Evolutionary conservation across 2,329 filamentous ascomycete species (phyloP).

Genomic region (Colletotrichum trifolii): DNA sequence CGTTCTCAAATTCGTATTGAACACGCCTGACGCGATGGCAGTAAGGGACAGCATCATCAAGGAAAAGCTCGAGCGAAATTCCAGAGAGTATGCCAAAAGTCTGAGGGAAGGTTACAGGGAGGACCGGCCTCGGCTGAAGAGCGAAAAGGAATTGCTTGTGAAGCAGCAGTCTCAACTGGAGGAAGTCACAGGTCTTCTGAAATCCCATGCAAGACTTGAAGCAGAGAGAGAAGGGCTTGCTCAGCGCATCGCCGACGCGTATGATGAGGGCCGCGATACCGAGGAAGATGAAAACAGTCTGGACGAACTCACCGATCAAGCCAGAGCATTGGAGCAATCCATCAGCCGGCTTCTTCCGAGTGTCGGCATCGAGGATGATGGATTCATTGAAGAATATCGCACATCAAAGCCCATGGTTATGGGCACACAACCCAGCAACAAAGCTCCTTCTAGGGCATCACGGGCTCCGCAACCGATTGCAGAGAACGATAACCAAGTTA

Average conservation of each 20-base stretch:
- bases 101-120: constrained; percentile 60
- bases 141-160: constrained; percentile 59
- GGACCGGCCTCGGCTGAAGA: constrained; percentile 59
- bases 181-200: constrained; percentile 53
- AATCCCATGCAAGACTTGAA: constrained; percentile 54
- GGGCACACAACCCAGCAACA: constrained; percentile 41
- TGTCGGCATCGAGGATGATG: constrained; percentile 58
- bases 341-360: constrained; percentile 55
- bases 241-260: constrained; percentile 60
- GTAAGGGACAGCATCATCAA: constrained; percentile 52
- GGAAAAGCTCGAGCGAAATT: constrained; percentile 58
- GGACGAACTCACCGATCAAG: constrained; percentile 58
- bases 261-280: constrained; percentile 62
- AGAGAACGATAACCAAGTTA: constrained; percentile 57
- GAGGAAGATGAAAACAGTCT: constrained; percentile 62
- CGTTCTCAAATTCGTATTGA: constrained; percentile 41
- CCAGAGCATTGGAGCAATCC: constrained; percentile 52
- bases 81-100: constrained; percentile 57
- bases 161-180: constrained; percentile 58
- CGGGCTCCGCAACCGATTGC: constrained; percentile 34
- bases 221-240: constrained; percentile 59
- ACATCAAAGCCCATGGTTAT: constrained; percentile 40
- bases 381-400: constrained; percentile 48
- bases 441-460: constrained; percentile 28
- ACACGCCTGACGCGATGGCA: constrained; percentile 46